Conservation (phyloP, 306 rosid genomes). For the Prunus mume region DNA sequence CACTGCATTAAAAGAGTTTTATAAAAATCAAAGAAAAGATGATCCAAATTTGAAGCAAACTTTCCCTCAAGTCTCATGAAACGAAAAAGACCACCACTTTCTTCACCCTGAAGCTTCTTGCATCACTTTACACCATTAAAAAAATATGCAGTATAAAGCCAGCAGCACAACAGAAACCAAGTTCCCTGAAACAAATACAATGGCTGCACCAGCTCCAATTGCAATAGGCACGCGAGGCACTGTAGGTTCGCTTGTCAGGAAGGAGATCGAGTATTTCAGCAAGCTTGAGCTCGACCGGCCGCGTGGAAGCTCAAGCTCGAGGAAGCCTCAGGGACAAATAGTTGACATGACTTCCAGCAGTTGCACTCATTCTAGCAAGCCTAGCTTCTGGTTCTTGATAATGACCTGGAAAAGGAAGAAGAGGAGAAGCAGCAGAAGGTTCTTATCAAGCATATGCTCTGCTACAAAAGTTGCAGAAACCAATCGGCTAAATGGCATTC, state of each 20-base stretch:
- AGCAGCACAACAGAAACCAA: slow-evolving; percentile 29
- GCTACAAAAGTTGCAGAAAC: slow-evolving; percentile 44
- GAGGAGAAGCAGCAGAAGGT: slow-evolving; percentile 33
- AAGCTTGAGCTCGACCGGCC: slow-evolving; percentile 54
- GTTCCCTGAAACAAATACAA: slow-evolving; percentile 32
- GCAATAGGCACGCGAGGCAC: slow-evolving; percentile 86
- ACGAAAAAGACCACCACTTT: slow-evolving; percentile 24
- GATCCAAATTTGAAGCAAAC: slow-evolving; percentile 43
- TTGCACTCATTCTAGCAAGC: slow-evolving; percentile 27
- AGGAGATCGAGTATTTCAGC: slow-evolving; percentile 72
- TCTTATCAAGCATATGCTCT: slow-evolving; percentile 50
- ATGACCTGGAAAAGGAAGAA: slow-evolving; percentile 65
- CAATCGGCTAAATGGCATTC: slow-evolving; percentile 39
- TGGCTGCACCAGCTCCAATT: slow-evolving; percentile 61
- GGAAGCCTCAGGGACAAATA: slow-evolving; percentile 34
- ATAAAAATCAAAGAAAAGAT: slow-evolving; percentile 30
- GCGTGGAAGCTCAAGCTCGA: slow-evolving; percentile 25
- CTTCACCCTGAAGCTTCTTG: slow-evolving; percentile 47
- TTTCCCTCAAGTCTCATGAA: background rate
- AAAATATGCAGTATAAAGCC: slow-evolving; percentile 41
- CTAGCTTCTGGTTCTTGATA: slow-evolving; percentile 57
- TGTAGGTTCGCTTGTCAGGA: slow-evolving; percentile 67
- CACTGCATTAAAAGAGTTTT: slow-evolving; percentile 21
- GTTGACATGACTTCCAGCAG: slow-evolving; percentile 23
- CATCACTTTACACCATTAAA: slow-evolving; percentile 6